Conservation (phyloP, 2,329 filamentous ascomycete genomes). For the Aspergillus tubingensis region DNA sequence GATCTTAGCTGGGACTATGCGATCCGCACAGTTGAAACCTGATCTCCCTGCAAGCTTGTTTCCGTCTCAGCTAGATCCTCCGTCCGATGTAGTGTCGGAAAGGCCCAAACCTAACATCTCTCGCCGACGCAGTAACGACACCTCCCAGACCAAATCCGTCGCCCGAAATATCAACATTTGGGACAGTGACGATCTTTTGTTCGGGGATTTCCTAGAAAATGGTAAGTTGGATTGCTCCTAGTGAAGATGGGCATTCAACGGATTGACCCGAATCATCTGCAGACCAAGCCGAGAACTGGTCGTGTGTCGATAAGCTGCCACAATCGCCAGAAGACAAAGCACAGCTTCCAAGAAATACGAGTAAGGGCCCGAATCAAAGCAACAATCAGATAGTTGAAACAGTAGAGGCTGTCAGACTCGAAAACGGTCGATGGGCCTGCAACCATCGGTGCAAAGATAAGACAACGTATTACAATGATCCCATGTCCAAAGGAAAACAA, state of each 20-base stretch:
- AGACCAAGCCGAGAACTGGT: not conserved
- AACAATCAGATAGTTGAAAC: conserved; percentile 18
- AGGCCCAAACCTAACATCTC: conserved; percentile 20
- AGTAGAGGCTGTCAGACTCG: conserved; percentile 54
- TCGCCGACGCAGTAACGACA: conserved; percentile 23
- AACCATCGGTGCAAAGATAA: conserved; percentile 70
- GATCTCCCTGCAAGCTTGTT: conserved; percentile 52
- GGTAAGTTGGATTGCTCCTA: conserved; percentile 26
- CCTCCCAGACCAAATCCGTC: conserved; percentile 14
- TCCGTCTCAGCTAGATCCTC: conserved; percentile 23
- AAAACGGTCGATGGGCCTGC: conserved; percentile 73
- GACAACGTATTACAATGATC: conserved; percentile 39
- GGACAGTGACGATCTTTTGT: conserved; percentile 55
- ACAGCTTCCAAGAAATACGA: not conserved
- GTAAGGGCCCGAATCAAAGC: not conserved
- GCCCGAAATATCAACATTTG: conserved; percentile 49
- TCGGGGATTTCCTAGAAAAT: conserved; percentile 53
- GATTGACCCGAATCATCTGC: not conserved
- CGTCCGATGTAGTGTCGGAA: conserved; percentile 17
- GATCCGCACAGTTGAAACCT: conserved; percentile 55
- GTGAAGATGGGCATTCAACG: not conserved
- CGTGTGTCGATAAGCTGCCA: conserved; percentile 12
- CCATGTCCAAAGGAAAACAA: conserved; percentile 17
- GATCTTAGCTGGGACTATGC: conserved; percentile 56
- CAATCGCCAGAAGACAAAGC: not conserved